Percentiles rank a stretch among this genome's conserved stretches.
Conservation (phyloP, 306 rosid genomes). For the Cyamopsis tetragonoloba region DNA sequence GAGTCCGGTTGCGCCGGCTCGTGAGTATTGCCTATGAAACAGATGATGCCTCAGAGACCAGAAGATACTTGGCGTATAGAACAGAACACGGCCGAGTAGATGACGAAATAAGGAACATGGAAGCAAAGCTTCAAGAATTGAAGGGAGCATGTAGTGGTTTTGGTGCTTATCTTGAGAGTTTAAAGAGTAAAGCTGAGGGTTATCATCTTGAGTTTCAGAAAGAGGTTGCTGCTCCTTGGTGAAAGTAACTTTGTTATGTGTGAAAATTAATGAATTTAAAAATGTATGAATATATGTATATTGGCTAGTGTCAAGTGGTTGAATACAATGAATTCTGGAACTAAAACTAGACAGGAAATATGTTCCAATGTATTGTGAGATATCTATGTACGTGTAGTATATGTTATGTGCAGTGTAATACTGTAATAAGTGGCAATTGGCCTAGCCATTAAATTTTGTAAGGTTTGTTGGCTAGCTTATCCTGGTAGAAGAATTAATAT, state of each 20-base stretch:
- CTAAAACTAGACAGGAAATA: not conserved
- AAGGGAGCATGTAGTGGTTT: constrained; percentile 61
- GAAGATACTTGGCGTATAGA: constrained; percentile 38
- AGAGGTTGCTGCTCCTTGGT: constrained; percentile 64
- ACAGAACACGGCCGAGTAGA: constrained; percentile 41
- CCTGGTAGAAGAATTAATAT: no score
- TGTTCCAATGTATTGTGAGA: constrained; percentile 1
- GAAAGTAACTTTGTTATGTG: constrained; percentile 17
- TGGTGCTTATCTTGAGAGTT: constrained; percentile 51
- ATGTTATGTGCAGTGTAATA: constrained; percentile 1
- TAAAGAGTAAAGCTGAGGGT: constrained; percentile 54
- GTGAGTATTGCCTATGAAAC: constrained; percentile 54
- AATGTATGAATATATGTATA: not conserved
- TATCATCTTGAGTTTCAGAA: constrained; percentile 43
- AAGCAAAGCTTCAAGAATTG: constrained; percentile 62
- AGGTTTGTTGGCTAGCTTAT: not conserved
- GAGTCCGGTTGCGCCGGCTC: constrained; percentile 44
- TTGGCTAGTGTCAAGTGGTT: not conserved
- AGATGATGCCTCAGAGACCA: constrained; percentile 37
- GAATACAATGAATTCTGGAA: not conserved
- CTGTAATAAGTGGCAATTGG: constrained; percentile 5
- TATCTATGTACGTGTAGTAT: not conserved
- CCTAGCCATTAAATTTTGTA: not conserved
- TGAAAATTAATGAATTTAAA: no score
- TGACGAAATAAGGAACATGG: constrained; percentile 53